Evolutionary conservation across 306 rosid species (phyloP).

Genomic region (Cucumis hystrix): DNA sequence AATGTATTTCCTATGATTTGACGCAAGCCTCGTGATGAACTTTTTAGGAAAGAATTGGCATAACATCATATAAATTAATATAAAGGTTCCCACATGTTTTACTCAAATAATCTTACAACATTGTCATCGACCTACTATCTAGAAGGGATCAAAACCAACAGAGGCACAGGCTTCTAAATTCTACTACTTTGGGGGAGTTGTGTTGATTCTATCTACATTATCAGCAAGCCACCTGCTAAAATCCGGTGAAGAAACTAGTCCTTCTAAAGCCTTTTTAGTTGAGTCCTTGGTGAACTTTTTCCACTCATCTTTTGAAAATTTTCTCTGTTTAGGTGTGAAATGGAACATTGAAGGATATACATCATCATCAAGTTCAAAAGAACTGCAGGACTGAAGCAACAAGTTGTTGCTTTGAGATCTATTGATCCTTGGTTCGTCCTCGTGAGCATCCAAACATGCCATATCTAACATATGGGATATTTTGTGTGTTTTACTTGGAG

Average conservation of each 20-base stretch:
- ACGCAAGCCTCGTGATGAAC: no score
- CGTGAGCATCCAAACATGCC: conserved; percentile 32
- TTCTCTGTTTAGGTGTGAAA: conserved; percentile 46
- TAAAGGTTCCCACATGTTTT: not conserved
- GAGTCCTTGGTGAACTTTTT: conserved; percentile 52
- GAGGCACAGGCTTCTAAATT: conserved; percentile 25
- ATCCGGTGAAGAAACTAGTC: conserved; percentile 61
- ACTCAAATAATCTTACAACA: not conserved
- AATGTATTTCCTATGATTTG: no score
- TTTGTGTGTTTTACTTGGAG: conserved; percentile 37
- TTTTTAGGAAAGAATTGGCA: no score
- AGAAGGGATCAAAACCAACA: conserved; percentile 24
- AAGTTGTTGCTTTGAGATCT: conserved; percentile 25
- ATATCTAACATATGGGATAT: conserved; percentile 31
- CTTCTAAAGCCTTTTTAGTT: conserved; percentile 65
- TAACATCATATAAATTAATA: no score
- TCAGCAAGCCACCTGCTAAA: conserved; percentile 50
- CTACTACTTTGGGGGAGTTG: conserved; percentile 25
- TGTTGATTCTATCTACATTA: conserved; percentile 48
- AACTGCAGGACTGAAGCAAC: conserved; percentile 22
- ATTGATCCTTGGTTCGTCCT: conserved; percentile 19
- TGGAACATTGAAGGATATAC: conserved; percentile 59
- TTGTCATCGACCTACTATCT: not conserved
- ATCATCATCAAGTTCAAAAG: conserved; percentile 45
- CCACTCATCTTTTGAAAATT: conserved; percentile 65